Base-by-base conservation (phyloP, 441 rosid genomes). In the Pelargonium myrrhifolium region DNA sequence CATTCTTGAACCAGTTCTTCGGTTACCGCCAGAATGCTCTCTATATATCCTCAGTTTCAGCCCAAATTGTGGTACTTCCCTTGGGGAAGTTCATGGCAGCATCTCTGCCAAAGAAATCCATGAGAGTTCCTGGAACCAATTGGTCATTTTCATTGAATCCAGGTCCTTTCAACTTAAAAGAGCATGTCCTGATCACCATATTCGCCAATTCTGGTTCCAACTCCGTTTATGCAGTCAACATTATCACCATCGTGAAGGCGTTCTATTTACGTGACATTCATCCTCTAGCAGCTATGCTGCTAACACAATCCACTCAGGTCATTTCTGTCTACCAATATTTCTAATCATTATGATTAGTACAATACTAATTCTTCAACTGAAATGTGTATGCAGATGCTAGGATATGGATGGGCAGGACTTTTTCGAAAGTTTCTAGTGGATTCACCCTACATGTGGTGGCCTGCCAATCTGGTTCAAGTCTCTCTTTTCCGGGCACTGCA, bases 371-470 rank as follows among this genome's bases (percentile, higher is more conserved):
- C 31, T 28, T 28, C 3, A 28, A 28, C 31, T 28, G 31, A 28
- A 1, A 24, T 51, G 28, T 28, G 59, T 42, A 21, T n/a, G 69
- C 69, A 84, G 85, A 58, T 84, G 82, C 81, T 82, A 63, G 83
- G 85, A 47, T 80, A 80, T 66, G 79, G 86, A 69, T 80, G 82
- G 84, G 82, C 80, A 0, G 85, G 86, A 62, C 62, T 80, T 18
- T 82, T 80, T 74, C 62, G 81, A 21, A 84, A 74, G 61, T 77
- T 78, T 68, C 81, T 80, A 9, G 82, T 84, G 14, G 88, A 84
- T 77, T 80, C 85, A 0, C 82, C 86, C 10, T 80, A 63, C 71
- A 82, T 80, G 85, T 84, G 88, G 83, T 84, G 86, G 86, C 86
- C 85, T 35, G 31, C 74, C 0, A 84, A 82, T 78, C 78, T 82